Evolutionary conservation across 2,329 filamentous ascomycete species (phyloP), one percentile per base, ranked within the genome.

Genomic region (Trichophyton schoenleinii): DNA sequence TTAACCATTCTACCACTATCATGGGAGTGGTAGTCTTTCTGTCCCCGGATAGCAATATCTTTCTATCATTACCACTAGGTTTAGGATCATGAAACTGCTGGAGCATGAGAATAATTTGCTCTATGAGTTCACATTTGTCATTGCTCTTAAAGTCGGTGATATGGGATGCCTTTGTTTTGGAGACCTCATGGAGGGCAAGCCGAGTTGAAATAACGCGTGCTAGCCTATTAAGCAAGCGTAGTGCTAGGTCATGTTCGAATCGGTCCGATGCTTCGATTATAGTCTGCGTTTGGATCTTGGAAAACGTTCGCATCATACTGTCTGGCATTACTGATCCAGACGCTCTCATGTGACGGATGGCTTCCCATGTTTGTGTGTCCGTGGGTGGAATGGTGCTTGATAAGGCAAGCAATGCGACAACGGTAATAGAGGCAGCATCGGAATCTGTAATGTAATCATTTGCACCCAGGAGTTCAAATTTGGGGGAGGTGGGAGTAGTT

Each of bases 161-260:
- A 58, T 71, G 70, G 1, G 66, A 64, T 46, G 68, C 67, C 36
- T 71, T 71, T 5, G 73, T 66, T 62, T 74, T 74, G 6, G 76
- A 73, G 49, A 81, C 78, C 61, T 80, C 78, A 63, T 78, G 69
- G 60, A 79, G 80, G 38, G 78, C 79, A 49, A 75, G 70, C 8
- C 80, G 75, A 20, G 77, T 77, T 5, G 76, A 77, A 57, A 83
- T 74, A 57, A 74, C 79, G 58, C 75, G 74, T 22, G 79, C 73
- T 38, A 83, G 68, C 9, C 78, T 75, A 57, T 74, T 74, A n/a
- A 78, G 70, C 36, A 83, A 70, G 22, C 79, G 76, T 52, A 81
- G 67, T 18, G 78, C 79, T 28, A 79, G 72, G 44, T 81, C 79
- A 67, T 81, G 77, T 63, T 81, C 79, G 13, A 81, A 69, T 42